These are phyloP conservation scores for Tetracladium setigerum DNA, from an alignment of 495 filamentous ascomycete genomes.

Conservation along the genomic window DNA sequence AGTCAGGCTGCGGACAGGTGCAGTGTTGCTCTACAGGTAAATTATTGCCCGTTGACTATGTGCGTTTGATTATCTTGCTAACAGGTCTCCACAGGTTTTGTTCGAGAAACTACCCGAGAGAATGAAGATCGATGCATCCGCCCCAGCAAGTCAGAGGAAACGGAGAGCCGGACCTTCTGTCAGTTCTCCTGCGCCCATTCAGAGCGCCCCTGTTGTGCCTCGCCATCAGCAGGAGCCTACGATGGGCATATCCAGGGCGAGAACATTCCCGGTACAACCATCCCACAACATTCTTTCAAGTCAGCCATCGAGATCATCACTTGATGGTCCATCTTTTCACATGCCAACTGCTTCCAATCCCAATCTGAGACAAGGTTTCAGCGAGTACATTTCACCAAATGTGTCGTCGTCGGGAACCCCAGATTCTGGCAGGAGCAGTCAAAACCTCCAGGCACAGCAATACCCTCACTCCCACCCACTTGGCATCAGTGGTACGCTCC, in stretches of 20 bases:
- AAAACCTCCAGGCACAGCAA: conserved; percentile 1
- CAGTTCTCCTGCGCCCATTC: conserved; percentile 21
- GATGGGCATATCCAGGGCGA: conserved; percentile 25
- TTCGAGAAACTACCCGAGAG: conserved; percentile 76
- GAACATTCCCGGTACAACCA: conserved; percentile 18
- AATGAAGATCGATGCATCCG: conserved; percentile 41
- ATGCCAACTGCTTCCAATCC: conserved; percentile 17
- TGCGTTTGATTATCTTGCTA: conserved; percentile 16
- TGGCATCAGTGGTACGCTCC: conserved; percentile 10
- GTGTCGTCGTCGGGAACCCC: conserved; percentile 17
- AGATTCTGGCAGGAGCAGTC: conserved; percentile 10
- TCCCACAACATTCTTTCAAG: conserved; percentile 8
- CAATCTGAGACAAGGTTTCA: conserved; percentile 18
- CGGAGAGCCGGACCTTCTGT: conserved; percentile 45
- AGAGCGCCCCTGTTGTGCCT: conserved; percentile 23
- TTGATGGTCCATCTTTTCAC: conserved; percentile 8
- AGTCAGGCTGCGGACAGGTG: conserved; percentile 87
- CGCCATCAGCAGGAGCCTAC: conserved; percentile 22
- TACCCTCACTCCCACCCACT: conserved; percentile 7
- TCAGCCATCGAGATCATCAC: conserved; percentile 6
- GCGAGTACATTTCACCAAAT: conserved; percentile 15
- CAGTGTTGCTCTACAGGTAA: conserved; percentile 64
- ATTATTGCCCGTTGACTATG: conserved; percentile 2
- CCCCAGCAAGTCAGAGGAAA: conserved; percentile 34
- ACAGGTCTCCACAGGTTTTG: conserved; percentile 42